A percentile compares a stretch with the other conserved stretches of the same genome.
Conservation (phyloP, 345 rosid genomes). For the Xanthoceras sorbifolium region DNA sequence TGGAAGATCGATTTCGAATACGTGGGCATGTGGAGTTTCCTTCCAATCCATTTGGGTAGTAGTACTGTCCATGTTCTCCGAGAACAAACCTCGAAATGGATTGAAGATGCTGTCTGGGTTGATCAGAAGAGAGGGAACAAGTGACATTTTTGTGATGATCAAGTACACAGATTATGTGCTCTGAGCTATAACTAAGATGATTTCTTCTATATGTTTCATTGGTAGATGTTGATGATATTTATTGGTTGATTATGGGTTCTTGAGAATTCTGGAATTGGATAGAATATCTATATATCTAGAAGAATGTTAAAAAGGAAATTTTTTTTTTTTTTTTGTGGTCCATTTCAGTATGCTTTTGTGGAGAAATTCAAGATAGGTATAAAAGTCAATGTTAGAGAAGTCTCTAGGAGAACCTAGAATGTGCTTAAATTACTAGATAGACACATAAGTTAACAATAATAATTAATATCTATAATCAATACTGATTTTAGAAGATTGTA, state of each 20-base stretch:
- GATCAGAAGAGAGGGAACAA: constrained; percentile 6
- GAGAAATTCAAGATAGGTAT: background rate
- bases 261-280: constrained; percentile 13
- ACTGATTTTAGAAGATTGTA: background rate
- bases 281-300: background rate
- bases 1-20: constrained; percentile 41
- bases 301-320: too few relatives aligned
- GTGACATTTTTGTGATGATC: constrained; percentile 22
- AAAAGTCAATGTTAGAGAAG: background rate
- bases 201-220: background rate
- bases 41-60: constrained; percentile 48
- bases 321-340: too few relatives aligned
- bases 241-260: background rate
- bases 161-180: background rate
- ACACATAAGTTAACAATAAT: too few relatives aligned
- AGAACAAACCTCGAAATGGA: constrained; percentile 1
- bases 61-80: background rate
- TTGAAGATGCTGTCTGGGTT: background rate
- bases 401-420: background rate
- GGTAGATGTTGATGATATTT: background rate
- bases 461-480: background rate
- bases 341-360: background rate
- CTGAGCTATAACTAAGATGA: background rate
- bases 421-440: too few relatives aligned
- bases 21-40: constrained; percentile 40